A percentile compares a stretch with the other conserved stretches of the same genome.
These are phyloP conservation scores for Harringtonia lauricola DNA, from an alignment of 2,329 filamentous ascomycete species.

Conservation along the genomic window DNA sequence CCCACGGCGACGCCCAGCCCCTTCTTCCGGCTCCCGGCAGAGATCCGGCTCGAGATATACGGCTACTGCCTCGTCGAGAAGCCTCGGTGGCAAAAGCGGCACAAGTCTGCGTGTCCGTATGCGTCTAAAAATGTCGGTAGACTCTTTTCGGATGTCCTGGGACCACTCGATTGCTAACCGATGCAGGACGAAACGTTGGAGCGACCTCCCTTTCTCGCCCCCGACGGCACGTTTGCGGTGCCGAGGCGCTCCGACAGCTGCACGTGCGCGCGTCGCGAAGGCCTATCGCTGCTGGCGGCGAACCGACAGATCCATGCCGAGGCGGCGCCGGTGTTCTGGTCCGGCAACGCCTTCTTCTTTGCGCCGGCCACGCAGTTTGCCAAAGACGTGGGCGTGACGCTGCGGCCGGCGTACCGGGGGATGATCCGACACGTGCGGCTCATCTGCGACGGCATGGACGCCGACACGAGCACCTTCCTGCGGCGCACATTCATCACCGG, in stretches of 20 bases:
- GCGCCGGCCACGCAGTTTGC: not conserved
- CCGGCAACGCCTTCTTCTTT: conserved; percentile 7
- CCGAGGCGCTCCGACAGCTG: not conserved
- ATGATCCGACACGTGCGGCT: conserved; percentile 10
- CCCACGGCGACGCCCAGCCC: not conserved
- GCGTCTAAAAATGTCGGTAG: not conserved
- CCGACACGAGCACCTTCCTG: not conserved
- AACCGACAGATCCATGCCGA: conserved; percentile 10
- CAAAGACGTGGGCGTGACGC: conserved; percentile 2
- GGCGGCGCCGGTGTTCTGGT: conserved; percentile 11
- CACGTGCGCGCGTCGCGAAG: conserved; percentile 6
- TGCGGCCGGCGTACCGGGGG: conserved; percentile 7
- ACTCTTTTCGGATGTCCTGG: too few species aligned
- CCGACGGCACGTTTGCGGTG: not conserved
- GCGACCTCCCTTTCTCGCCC: conserved; percentile 4
- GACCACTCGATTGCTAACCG: not conserved
- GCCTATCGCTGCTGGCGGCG: conserved; percentile 6
- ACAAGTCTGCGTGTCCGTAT: not conserved
- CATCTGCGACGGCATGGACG: not conserved
- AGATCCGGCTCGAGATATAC: not conserved
- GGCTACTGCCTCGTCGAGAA: not conserved
- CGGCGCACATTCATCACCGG: too few species aligned
- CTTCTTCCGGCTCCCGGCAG: not conserved
- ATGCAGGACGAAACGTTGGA: not conserved
- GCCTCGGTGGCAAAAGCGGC: conserved; percentile 2